Evolutionary conservation across 164 flowering plant genomes (phyloP).

Genomic region (Tetracentron sinense): DNA sequence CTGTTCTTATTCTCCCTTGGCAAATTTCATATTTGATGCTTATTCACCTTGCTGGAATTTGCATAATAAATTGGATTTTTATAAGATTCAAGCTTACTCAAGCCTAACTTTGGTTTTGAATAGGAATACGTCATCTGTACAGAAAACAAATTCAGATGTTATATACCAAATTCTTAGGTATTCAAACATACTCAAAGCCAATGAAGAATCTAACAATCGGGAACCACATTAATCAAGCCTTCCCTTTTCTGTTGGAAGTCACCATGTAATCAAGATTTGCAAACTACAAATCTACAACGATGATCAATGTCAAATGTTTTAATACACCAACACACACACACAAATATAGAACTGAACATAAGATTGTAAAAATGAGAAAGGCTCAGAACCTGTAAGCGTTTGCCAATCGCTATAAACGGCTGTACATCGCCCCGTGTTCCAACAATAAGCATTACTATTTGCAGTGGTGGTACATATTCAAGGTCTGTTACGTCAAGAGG

Average conservation of each 20-base stretch:
- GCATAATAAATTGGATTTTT: too few species aligned
- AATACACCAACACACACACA: not conserved
- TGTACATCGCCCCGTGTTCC: constrained; percentile 99
- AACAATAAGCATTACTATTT: constrained; percentile 92
- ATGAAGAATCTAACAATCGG: not conserved
- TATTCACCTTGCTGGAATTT: too few species aligned
- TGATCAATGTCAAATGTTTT: not conserved
- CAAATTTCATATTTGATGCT: too few species aligned
- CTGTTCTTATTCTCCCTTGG: too few species aligned
- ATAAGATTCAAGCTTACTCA: too few species aligned
- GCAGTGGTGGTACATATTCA: constrained; percentile 74
- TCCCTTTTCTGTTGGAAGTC: not conserved
- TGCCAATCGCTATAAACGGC: constrained; percentile 94
- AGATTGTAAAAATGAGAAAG: constrained; percentile 2
- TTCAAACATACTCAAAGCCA: not conserved
- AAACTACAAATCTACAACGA: constrained; percentile 4
- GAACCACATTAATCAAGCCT: not conserved
- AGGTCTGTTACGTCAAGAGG: constrained; percentile 51
- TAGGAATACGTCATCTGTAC: too few species aligned
- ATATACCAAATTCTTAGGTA: too few species aligned
- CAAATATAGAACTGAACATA: constrained; percentile 2
- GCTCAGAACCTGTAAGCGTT: constrained; percentile 70
- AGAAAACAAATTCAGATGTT: too few species aligned
- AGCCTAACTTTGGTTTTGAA: too few species aligned
- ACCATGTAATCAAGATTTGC: not conserved